A percentile compares a stretch with the other conserved stretches of the same genome.
Evolutionary conservation across 176 grass and related monocot species (phyloP).

Genomic region (Hordeum marinum): DNA sequence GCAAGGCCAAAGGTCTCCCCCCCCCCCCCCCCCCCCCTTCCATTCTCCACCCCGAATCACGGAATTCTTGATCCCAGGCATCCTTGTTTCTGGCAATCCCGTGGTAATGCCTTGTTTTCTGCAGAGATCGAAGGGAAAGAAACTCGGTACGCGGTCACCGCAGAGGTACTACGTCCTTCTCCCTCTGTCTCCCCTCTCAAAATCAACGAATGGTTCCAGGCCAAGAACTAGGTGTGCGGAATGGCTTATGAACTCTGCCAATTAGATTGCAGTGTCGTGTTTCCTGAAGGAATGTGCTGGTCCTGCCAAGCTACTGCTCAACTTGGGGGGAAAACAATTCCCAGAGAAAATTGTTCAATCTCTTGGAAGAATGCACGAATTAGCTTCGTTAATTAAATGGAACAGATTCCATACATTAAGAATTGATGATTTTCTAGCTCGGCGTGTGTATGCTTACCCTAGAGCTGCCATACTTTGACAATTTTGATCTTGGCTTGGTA

Average conservation of each 20-base stretch:
- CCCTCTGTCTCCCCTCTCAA: neutral
- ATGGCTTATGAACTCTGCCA: neutral
- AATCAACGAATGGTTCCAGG: neutral
- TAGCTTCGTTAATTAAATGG: neutral
- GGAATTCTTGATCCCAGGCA: too few relatives aligned
- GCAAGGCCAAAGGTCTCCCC: constrained; percentile 48
- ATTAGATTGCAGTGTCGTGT: neutral
- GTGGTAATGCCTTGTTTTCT: neutral
- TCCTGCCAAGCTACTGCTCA: neutral
- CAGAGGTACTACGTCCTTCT: constrained; percentile 40
- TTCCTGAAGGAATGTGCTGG: neutral
- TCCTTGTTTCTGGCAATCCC: neutral
- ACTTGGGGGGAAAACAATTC: too few relatives aligned
- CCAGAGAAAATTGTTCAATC: neutral
- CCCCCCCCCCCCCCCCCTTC: neutral
- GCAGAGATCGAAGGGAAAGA: constrained; percentile 69
- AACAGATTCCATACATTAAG: neutral
- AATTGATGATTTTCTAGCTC: neutral
- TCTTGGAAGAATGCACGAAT: neutral
- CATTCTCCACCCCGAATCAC: neutral
- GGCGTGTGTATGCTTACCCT: neutral
- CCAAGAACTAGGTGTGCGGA: neutral
- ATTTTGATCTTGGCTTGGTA: neutral
- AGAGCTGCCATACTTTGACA: neutral
- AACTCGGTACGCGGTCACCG: constrained; percentile 47